A percentile compares a stretch with the other conserved stretches of the same genome.
These are phyloP conservation scores for Fusarium pseudonygamai DNA, from an alignment of 2,329 filamentous ascomycete species.

Conservation along the genomic window DNA sequence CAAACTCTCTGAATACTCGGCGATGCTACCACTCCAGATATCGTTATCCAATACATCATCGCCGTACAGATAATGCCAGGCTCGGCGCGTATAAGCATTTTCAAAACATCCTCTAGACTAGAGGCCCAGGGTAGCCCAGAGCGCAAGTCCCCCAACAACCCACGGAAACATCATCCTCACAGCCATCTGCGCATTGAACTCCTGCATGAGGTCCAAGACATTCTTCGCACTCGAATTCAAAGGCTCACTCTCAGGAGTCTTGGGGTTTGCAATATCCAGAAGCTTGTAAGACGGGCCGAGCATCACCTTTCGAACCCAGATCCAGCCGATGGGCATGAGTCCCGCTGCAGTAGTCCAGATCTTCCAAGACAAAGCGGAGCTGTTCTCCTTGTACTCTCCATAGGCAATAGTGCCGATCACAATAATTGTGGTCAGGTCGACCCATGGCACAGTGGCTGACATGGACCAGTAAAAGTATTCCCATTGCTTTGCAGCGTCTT, in stretches of 20 bases:
- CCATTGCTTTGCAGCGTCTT: conserved; percentile 31
- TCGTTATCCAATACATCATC: neutral
- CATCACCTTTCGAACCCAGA: conserved; percentile 7
- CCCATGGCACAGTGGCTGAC: conserved; percentile 25
- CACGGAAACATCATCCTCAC: conserved; percentile 33
- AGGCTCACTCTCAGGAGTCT: neutral
- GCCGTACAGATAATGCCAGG: neutral
- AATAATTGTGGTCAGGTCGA: conserved; percentile 26
- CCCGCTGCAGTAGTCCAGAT: neutral
- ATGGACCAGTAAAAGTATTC: conserved; percentile 32
- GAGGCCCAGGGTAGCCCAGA: conserved; percentile 22
- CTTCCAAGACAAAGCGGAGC: neutral
- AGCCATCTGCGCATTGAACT: conserved; percentile 30
- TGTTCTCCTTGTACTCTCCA: neutral
- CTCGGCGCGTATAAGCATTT: no score
- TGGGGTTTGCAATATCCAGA: neutral
- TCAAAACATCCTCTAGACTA: neutral
- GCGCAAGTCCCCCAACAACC: conserved; percentile 31
- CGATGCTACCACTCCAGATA: neutral
- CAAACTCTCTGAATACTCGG: neutral
- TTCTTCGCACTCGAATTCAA: neutral
- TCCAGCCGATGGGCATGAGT: neutral
- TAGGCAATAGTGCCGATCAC: conserved; percentile 20
- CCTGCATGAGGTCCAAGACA: conserved; percentile 11
- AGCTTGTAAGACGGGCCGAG: neutral